phyloP scores from a whole-genome alignment of 2,329 filamentous ascomycete species.

The Fusarium oligoseptatum region DNA sequence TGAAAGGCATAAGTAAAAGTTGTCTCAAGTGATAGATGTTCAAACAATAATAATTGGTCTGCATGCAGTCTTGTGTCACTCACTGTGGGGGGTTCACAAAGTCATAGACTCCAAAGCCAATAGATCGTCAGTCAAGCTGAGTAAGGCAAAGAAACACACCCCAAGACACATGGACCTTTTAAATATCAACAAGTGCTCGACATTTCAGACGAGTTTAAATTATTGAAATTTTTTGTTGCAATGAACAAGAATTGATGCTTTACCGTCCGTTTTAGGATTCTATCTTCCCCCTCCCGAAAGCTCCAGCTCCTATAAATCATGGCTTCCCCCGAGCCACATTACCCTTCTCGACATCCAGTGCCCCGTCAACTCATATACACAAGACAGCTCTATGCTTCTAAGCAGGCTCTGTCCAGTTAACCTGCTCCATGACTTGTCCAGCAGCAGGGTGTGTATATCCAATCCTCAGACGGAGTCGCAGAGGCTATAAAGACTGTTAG shows the following conservation, averaged over 20 bases:
- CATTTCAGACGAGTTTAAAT: conserved; percentile 7
- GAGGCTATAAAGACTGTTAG: conserved; percentile 66
- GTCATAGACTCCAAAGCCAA: not conserved
- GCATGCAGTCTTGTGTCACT: conserved; percentile 3
- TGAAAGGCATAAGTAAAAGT: conserved; percentile 15
- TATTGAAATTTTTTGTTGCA: conserved; percentile 23
- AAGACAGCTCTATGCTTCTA: conserved; percentile 36
- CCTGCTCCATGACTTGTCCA: conserved; percentile 86
- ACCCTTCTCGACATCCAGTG: conserved; percentile 25
- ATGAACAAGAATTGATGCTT: conserved; percentile 34
- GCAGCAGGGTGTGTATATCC: conserved; percentile 79
- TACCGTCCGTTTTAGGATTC: conserved; percentile 43
- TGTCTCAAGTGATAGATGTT: not conserved
- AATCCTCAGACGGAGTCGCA: conserved; percentile 88
- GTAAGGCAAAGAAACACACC: conserved; percentile 14
- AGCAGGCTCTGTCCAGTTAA: conserved; percentile 92
- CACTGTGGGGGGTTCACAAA: conserved; percentile 28
- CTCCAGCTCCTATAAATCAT: conserved; percentile 31
- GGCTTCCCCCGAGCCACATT: conserved; percentile 29
- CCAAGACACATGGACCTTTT: not conserved
- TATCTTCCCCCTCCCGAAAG: conserved; percentile 41
- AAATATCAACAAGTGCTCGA: not conserved
- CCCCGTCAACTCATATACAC: conserved; percentile 7
- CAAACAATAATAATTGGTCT: not conserved
- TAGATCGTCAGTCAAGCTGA: conserved; percentile 19